Evolutionary conservation across 139 green algal genomes (phyloP).

Genomic region (Gonium pectorale): DNA sequence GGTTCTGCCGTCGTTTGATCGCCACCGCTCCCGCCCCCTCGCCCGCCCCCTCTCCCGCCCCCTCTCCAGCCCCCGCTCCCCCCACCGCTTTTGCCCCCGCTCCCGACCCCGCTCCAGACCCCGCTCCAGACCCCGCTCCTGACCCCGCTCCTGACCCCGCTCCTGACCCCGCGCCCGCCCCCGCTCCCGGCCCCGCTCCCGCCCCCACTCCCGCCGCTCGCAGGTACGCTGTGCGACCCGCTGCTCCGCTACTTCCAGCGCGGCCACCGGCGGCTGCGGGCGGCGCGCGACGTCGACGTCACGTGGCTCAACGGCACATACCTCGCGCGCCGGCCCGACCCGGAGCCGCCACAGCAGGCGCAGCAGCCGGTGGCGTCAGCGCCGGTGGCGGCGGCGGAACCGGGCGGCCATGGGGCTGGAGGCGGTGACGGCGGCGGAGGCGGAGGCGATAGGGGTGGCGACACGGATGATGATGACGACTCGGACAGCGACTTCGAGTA

Average conservation of each 20-base stretch:
- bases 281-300: slow-evolving; percentile 4
- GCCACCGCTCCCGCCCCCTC: background rate
- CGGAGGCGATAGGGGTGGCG: background rate
- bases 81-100: background rate
- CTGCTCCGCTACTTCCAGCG: slow-evolving; percentile 23
- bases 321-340: background rate
- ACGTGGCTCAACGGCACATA: slow-evolving; percentile 32
- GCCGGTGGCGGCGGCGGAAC: background rate
- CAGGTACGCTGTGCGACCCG: background rate
- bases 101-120: background rate
- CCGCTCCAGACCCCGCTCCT: background rate
- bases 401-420: background rate
- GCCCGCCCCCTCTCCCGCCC: background rate
- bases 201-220: background rate
- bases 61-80: background rate
- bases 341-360: background rate
- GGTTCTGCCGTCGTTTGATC: no score
- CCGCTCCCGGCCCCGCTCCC: background rate
- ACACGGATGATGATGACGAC: background rate
- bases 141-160: no score
- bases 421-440: background rate
- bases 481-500: background rate
- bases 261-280: background rate
- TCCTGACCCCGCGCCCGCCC: background rate
- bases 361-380: background rate